Conservation (phyloP, 306 rosid genomes). For the Prunus mongolica region DNA sequence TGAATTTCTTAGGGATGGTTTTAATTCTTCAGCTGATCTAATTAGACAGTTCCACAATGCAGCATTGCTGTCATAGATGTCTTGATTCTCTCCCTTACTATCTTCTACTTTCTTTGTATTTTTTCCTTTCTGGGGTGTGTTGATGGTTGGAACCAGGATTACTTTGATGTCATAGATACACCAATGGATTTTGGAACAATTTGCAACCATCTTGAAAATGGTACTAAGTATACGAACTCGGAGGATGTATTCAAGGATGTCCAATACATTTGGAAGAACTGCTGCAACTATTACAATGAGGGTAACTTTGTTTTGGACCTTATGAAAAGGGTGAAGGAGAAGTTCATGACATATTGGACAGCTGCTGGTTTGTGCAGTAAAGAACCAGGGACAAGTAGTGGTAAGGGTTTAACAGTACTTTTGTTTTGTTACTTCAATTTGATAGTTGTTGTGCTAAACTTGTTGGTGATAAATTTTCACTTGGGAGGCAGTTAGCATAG, state of each 20-base stretch:
- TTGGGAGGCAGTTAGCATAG: not conserved
- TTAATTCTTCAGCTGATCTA: not conserved
- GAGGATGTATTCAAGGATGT: conserved; percentile 60
- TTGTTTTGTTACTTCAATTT: not conserved
- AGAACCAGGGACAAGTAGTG: conserved; percentile 36
- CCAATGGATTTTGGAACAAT: conserved; percentile 81
- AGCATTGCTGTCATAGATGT: not conserved
- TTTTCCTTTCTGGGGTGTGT: not conserved
- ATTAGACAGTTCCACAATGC: not conserved
- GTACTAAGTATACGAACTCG: conserved; percentile 50
- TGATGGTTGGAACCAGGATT: conserved; percentile 56
- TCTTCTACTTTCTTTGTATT: not conserved
- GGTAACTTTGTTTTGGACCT: conserved; percentile 71
- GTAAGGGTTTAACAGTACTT: conserved; percentile 26
- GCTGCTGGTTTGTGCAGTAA: conserved; percentile 56
- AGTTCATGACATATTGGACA: conserved; percentile 61
- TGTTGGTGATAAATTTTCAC: not conserved
- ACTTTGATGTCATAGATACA: conserved; percentile 58
- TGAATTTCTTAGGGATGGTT: not conserved
- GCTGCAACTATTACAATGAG: conserved; percentile 58
- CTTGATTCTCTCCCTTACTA: not conserved
- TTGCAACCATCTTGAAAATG: conserved; percentile 54
- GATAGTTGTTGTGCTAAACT: not conserved
- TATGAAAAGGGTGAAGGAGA: conserved; percentile 67
- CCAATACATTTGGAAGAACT: conserved; percentile 62